Percentiles rank a stretch among this genome's conserved stretches.
Evolutionary conservation across 768 basidiomycete genomes (phyloP).

Genomic region (Solioccasus polychromus): DNA sequence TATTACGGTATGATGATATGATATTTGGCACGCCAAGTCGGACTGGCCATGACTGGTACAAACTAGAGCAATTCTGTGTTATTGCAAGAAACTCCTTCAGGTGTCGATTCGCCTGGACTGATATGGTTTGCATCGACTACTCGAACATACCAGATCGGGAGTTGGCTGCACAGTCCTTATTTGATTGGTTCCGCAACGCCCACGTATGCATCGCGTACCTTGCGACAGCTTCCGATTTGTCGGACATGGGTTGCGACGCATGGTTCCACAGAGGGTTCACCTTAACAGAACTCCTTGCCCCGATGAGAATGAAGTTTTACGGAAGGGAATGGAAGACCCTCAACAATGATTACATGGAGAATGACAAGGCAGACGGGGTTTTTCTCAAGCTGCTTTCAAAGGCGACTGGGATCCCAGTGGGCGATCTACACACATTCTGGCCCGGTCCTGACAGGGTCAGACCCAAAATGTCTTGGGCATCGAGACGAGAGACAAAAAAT

Average conservation of each 20-base stretch:
- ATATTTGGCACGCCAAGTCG: too few relatives aligned
- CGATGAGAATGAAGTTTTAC: constrained; percentile 21
- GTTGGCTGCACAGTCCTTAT: too few relatives aligned
- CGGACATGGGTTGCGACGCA: too few relatives aligned
- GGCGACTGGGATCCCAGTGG: constrained; percentile 9
- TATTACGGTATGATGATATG: too few relatives aligned
- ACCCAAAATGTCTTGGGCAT: constrained; percentile 19
- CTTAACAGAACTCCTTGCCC: constrained; percentile 18
- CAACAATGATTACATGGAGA: constrained; percentile 16
- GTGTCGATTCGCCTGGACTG: constrained; percentile 22
- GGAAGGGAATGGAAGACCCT: constrained; percentile 16
- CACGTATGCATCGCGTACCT: constrained; percentile 20
- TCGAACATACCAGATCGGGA: too few relatives aligned
- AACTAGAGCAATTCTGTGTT: constrained; percentile 13
- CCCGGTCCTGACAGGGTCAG: constrained; percentile 18
- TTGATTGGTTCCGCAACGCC: constrained; percentile 22
- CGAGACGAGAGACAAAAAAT: constrained; percentile 6
- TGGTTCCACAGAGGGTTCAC: constrained; percentile 20
- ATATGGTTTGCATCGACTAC: constrained; percentile 16
- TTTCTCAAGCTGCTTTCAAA: constrained; percentile 14
- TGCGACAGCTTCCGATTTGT: too few relatives aligned
- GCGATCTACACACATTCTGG: constrained; percentile 19
- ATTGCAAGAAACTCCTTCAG: too few relatives aligned
- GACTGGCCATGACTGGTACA: constrained; percentile 18
- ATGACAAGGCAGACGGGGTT: constrained; percentile 20